Evolutionary conservation across 192 early-diverging fungal species (phyloP), one percentile per base, ranked within the genome.

Genomic region (Podila clonocystis): DNA sequence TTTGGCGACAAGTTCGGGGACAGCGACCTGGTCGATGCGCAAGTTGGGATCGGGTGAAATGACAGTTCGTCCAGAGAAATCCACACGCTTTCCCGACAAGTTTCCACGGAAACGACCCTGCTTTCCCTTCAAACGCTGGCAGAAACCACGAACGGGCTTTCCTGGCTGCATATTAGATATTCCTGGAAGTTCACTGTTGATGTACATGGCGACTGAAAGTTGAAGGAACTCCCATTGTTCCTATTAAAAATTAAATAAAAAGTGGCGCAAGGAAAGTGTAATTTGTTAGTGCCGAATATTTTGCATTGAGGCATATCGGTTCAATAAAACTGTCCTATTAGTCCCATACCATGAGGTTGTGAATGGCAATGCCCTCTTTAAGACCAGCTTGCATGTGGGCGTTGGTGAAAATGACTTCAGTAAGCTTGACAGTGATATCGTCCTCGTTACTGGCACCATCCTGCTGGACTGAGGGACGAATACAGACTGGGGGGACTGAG

Each of bases 41-140:
- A 99, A 88, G 84, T 99, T 99, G 6, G 98, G 98, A 75, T 99
- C 98, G 9, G 97, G 97, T 7, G 97, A 98, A 84, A 99, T 99
- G 63, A 99, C 98, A 4, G 98, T 99, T 82, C 98, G 91, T 4
- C 95, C 97, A 38, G 97, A 98, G 73, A 98, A 99, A 83, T 99
- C 97, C 7, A 99, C 98, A 82, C 98, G 96, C 89, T 99, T 99
- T 67, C 98, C 98, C 2, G 96, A 97, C 62, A 99, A 86, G 67
- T 99, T 99, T 52, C 98, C 98, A 72, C 98, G 93, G 89, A 99
- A 98, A 62, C 98, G 94, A 65, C 98, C 98, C 69, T 98, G 95
- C 76, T 99, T 99, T 55, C 98, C 98, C 88, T 99, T 99, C 63
- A 99, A 83, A 36, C 98, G 89, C 86, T 99, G 98, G 65, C 95